Evolutionary conservation across 2,329 filamentous ascomycete genomes (phyloP).

Genomic region (Botrytis pseudocinerea): DNA sequence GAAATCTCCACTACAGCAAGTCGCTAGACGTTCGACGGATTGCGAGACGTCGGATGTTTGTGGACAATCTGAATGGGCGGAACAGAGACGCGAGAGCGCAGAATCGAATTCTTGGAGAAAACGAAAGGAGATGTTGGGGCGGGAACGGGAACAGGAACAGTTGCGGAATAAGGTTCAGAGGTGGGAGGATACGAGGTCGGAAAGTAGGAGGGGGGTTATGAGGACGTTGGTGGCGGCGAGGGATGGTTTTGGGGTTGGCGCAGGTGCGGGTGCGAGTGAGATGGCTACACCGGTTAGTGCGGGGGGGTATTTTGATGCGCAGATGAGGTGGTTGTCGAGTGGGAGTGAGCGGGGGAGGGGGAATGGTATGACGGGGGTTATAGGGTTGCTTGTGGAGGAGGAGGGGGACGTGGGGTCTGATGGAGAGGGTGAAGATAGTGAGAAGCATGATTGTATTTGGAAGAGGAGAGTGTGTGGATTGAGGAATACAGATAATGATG

Average conservation of each 20-base stretch:
- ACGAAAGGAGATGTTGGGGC: no score
- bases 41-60: not conserved
- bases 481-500: not conserved
- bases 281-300: not conserved
- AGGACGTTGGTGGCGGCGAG: not conserved
- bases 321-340: not conserved
- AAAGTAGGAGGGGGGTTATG: not conserved
- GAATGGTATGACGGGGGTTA: not conserved
- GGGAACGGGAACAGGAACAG: not conserved
- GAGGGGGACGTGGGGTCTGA: not conserved
- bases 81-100: not conserved
- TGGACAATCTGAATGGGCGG: conserved; percentile 4
- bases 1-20: not conserved
- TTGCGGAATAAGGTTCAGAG: not conserved
- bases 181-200: not conserved
- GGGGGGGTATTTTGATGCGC: conserved; percentile 12
- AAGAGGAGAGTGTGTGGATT: conserved; percentile 22
- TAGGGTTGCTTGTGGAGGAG: not conserved
- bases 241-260: not conserved
- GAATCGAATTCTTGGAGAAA: not conserved
- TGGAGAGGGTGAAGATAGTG: not conserved
- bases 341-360: not conserved
- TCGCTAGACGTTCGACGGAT: not conserved
- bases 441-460: conserved; percentile 35
- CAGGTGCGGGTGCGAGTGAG: not conserved